These are phyloP conservation scores for Phlebiopsis flavidoalba DNA, from an alignment of 768 basidiomycete species.

Conservation along the genomic window DNA sequence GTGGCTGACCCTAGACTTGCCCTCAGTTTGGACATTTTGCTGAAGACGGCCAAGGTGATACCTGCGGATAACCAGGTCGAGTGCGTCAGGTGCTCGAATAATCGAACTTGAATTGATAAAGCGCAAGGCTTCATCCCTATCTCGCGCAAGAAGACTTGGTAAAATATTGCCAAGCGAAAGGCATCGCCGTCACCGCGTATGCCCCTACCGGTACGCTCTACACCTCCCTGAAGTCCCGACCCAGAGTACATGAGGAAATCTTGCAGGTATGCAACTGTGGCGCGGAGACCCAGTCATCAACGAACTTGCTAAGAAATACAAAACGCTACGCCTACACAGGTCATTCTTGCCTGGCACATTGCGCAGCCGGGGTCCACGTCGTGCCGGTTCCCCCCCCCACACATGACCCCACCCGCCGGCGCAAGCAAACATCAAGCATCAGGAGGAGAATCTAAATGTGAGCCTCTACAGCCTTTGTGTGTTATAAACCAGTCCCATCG, in stretches of 20 bases:
- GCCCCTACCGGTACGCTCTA: conserved; percentile 35
- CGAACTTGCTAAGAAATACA: conserved; percentile 43
- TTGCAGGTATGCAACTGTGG: conserved; percentile 39
- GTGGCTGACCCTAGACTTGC: not conserved
- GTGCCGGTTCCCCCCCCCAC: too few relatives aligned
- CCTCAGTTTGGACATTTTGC: conserved; percentile 22
- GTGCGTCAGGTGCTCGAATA: conserved; percentile 8
- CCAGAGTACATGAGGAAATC: not conserved
- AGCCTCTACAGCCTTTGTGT: conserved; percentile 13
- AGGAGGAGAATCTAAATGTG: conserved; percentile 47
- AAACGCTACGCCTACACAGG: conserved; percentile 39
- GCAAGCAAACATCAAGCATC: conserved; percentile 40
- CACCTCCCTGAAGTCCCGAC: not conserved
- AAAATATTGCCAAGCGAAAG: conserved; percentile 40
- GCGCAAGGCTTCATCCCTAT: conserved; percentile 40
- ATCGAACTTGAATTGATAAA: not conserved
- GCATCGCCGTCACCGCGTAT: conserved; percentile 44
- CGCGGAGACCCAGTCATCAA: conserved; percentile 41
- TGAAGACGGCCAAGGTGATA: conserved; percentile 25
- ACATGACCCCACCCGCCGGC: too few relatives aligned
- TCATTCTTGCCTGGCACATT: conserved; percentile 49
- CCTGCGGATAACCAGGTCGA: conserved; percentile 35
- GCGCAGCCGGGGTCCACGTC: conserved; percentile 37
- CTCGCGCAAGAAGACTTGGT: conserved; percentile 41
- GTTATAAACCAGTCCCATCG: not conserved